Conservation (phyloP, 2,329 filamentous ascomycete species). For the Ploettnerulaceae sp. region DNA sequence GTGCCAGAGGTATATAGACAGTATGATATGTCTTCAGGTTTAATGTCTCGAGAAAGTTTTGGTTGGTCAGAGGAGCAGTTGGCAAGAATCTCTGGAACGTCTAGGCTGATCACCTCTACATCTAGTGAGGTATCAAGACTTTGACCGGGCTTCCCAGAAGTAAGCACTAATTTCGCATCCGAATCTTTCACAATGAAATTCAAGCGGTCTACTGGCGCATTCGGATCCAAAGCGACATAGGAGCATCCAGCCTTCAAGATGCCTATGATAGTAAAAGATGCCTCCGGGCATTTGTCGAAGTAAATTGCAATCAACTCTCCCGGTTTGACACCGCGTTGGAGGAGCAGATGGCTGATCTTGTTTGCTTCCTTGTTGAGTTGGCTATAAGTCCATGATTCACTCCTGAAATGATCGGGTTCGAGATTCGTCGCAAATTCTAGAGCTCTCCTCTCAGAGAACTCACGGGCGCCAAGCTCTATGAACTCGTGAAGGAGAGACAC, state of each 20-base stretch:
- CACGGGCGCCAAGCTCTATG: conserved; percentile 58
- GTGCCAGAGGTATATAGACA: conserved; percentile 37
- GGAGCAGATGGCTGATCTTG: conserved; percentile 62
- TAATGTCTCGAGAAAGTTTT: conserved; percentile 20
- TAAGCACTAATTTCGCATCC: conserved; percentile 56
- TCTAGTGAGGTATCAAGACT: conserved; percentile 34
- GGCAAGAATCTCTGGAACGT: conserved; percentile 23
- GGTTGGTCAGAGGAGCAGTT: conserved; percentile 25
- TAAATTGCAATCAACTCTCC: conserved; percentile 44
- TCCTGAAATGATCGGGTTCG: conserved; percentile 40
- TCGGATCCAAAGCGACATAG: conserved; percentile 39
- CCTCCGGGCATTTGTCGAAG: conserved; percentile 37
- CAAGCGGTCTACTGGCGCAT: conserved; percentile 33
- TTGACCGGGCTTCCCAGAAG: conserved; percentile 42
- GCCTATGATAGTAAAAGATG: conserved; percentile 35
- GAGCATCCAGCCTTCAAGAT: conserved; percentile 36
- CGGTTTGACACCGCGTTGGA: conserved; percentile 41
- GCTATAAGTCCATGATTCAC: conserved; percentile 65
- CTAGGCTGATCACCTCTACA: conserved; percentile 24
- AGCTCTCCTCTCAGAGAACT: conserved; percentile 56
- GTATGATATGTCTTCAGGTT: conserved; percentile 30
- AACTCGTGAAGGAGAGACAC: conserved; percentile 69
- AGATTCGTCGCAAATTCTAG: conserved; percentile 69
- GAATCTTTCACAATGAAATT: conserved; percentile 54
- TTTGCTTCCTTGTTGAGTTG: conserved; percentile 69